Evolutionary conservation across 2,329 filamentous ascomycete genomes (phyloP), one percentile per base, ranked within the genome.

Genomic region (Biscogniauxia mediterranea): DNA sequence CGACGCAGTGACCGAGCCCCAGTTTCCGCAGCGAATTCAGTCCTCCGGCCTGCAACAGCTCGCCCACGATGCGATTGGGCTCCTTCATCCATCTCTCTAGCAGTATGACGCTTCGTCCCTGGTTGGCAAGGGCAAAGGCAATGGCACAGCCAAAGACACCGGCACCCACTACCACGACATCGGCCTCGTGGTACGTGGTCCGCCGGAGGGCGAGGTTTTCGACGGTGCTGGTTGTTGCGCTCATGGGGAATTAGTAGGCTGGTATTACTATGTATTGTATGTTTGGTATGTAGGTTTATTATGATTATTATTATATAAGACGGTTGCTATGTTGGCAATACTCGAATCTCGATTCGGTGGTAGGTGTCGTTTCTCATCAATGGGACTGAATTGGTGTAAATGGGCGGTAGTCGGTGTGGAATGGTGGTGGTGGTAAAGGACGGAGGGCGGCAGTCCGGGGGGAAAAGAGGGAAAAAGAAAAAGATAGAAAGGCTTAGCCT

Each of bases 11-110:
- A 58, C 81, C 83, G 65, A 99, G 78, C 2, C 95, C 95, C 55
- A 99, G 80, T 73, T 91, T 87, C 71, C 88, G 84, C 70, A 99
- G 81, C 7, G 95, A 91, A 57, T 86, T 81, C 38, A 97, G 88
- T 55, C 95, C 95, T 56, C 95, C 95, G 0, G 95, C 95, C 77
- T 99, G 95, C 69, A 99, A 80, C 66, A 99, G 80, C 79, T 99
- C 95, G 69, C 95, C 95, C 54, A 99, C 93, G 68, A 99, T 99
- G 66, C 95, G 88, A 79, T 98, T 90, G 20, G 95, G 95, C 80
- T 98, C 90, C 77, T 92, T 92, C 78, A 98, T 81, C 78, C 88
- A 96, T 71, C 86, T 86, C 80, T 99, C 95, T 56, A 99, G 85
- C 56, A 99, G 81, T 25, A 98, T 84, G 25, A 99, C 93, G 74